Conservation (phyloP, 805 yeast genomes). For the Schwanniomyces sp. region DNA sequence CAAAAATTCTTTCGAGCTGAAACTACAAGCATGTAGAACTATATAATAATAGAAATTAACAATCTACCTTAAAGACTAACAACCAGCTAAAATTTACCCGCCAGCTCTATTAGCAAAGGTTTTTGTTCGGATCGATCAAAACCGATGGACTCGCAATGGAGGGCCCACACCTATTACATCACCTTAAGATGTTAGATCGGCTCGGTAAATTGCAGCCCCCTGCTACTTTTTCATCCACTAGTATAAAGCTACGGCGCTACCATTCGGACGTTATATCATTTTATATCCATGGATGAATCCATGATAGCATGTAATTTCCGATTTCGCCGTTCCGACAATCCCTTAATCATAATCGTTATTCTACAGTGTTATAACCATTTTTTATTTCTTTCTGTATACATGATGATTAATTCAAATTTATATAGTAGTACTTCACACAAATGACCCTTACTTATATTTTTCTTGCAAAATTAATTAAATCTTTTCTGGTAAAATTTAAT, state of each 20-base stretch:
- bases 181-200: background rate
- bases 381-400: background rate
- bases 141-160: background rate
- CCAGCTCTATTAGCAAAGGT: background rate
- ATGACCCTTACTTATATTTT: too few relatives aligned
- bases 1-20: too few relatives aligned
- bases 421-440: too few relatives aligned
- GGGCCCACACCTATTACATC: background rate
- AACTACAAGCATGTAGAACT: too few relatives aligned
- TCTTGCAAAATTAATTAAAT: background rate
- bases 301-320: background rate
- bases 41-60: too few relatives aligned
- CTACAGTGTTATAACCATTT: background rate
- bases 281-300: background rate
- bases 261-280: background rate
- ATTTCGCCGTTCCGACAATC: background rate
- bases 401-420: background rate
- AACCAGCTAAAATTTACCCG: background rate
- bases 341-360: too few relatives aligned
- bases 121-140: background rate
- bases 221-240: background rate
- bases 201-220: background rate
- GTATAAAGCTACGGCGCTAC: background rate
- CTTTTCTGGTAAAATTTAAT: background rate
- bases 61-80: too few relatives aligned